Base-by-base conservation (phyloP, 2,329 filamentous ascomycete species). In the Fusarium pseudoanthophilum region DNA sequence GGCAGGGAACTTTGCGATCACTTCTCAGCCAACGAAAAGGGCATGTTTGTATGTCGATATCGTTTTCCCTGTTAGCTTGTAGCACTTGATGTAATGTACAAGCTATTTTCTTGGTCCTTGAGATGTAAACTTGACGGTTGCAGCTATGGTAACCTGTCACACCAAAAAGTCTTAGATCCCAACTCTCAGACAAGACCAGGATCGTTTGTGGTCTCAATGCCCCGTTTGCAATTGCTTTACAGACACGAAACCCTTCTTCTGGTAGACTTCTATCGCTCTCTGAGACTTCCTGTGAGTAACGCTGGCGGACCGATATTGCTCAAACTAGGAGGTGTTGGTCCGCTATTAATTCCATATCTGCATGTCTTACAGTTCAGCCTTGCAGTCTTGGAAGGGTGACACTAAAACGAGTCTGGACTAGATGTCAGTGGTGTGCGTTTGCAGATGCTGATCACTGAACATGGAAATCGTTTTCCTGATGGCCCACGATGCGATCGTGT, bases 261-360 rank as follows among this genome's bases (percentile, higher is more conserved):
- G 58, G 40, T 20, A 62, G 59, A 42, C 43, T 76, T 62, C 69
- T 75, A 69, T 69, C 62, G 67, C 63, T 51, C 61, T 61, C 64
- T 64, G 71, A 55, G 58, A 49, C 30, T n/a, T 36, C 30, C 24
- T 49, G 40, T 43, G 32, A 34, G 42, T 64, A 43, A 56, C n/a
- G 39, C 42, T 57, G 45, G 40, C 40, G 49, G 42, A 30, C 60
- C 13, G 64, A 42, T n/a, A 40, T 37, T 21, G 49, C 55, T 58
- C 34, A 32, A 51, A 52, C 32, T 16, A 71, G 58, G 62, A 62
- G 59, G 49, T 51, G 61, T 56, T 71, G 67, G 42, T 58, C 71
- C 53, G 55, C 20, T 28, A 26, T 55, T 48, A 56, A 65, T 32
- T 32, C 56, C 21, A 55, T 63, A 30, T 56, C 56, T 37, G 32